A percentile compares a stretch with the other conserved stretches of the same genome.
Conservation (phyloP, 192 early-diverging fungal genomes). For the Coemansia sp. region DNA sequence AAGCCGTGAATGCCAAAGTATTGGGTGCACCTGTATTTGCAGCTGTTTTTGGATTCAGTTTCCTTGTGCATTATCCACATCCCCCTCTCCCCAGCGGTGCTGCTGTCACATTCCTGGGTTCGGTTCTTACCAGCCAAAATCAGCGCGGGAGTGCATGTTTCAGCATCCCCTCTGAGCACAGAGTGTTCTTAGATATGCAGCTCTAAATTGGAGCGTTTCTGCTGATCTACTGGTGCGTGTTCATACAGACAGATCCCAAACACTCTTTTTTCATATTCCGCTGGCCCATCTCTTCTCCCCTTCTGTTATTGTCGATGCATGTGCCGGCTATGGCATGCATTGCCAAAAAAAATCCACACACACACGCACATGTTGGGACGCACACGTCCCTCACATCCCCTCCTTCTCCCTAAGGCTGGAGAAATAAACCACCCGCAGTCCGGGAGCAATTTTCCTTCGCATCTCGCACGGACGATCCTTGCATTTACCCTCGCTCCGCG, state of each 20-base stretch:
- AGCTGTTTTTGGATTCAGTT: not conserved
- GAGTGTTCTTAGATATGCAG: not conserved
- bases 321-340: not conserved
- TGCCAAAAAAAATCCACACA: not conserved
- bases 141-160: not conserved
- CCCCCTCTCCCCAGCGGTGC: too few species aligned
- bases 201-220: not conserved
- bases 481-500: conserved; percentile 6
- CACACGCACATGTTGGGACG: not conserved
- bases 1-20: not conserved
- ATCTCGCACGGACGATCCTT: conserved; percentile 8
- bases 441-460: not conserved
- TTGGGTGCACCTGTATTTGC: not conserved
- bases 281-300: not conserved
- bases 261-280: not conserved
- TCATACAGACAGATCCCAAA: not conserved
- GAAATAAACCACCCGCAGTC: not conserved
- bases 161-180: not conserved
- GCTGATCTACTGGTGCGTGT: not conserved
- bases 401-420: not conserved
- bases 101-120: too few species aligned
- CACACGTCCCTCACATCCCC: not conserved
- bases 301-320: not conserved
- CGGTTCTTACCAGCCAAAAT: not conserved
- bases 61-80: too few species aligned